Conservation (phyloP, 108 stramenopile species). For the Skeletonema costatum region DNA sequence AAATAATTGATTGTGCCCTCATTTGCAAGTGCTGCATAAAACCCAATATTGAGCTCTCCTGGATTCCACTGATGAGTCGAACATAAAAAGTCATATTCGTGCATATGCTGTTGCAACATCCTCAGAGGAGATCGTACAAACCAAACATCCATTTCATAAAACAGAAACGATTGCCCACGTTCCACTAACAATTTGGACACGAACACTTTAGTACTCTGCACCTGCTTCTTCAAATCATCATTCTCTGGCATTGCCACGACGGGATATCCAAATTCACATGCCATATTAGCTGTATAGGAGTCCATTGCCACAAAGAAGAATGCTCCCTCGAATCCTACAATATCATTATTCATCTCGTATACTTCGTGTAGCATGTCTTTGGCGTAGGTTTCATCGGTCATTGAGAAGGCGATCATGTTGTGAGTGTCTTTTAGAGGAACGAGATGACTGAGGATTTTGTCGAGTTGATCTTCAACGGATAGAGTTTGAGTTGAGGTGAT, state of each 20-base stretch:
- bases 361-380: conserved; percentile 52
- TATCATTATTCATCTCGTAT: conserved; percentile 42
- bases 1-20: conserved; percentile 40
- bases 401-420: conserved; percentile 51
- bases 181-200: conserved; percentile 30
- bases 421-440: too few relatives aligned
- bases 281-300: conserved; percentile 20
- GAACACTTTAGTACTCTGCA: conserved; percentile 38
- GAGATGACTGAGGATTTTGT: too few relatives aligned
- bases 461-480: too few relatives aligned
- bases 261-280: conserved; percentile 45
- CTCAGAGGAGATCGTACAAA: conserved; percentile 31
- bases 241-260: conserved; percentile 14
- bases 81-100: conserved; percentile 22
- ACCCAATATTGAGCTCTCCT: conserved; percentile 39
- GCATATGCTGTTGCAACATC: conserved; percentile 9
- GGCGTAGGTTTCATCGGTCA: conserved; percentile 47
- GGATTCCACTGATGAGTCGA: conserved; percentile 44
- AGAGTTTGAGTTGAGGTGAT: too few relatives aligned
- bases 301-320: conserved; percentile 50
- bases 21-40: conserved; percentile 40
- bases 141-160: conserved; percentile 60
- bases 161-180: conserved; percentile 27
- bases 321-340: conserved; percentile 28
- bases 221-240: conserved; percentile 23